A percentile compares a stretch with the other conserved stretches of the same genome.
These are phyloP conservation scores for Phaeotremella skinneri DNA, from an alignment of 768 basidiomycete species.

Conservation along the genomic window DNA sequence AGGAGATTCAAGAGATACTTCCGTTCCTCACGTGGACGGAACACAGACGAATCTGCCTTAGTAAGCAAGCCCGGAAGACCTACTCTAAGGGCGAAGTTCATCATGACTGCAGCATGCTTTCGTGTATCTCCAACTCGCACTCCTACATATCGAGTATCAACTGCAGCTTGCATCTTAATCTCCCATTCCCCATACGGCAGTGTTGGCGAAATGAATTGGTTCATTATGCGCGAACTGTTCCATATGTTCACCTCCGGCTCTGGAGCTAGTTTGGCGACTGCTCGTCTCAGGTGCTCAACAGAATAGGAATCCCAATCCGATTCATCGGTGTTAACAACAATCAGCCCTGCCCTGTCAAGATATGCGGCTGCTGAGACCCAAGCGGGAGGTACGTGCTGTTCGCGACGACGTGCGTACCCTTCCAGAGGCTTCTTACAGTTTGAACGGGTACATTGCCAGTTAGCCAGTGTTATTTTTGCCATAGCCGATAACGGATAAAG, in stretches of 20 bases:
- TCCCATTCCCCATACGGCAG: neutral
- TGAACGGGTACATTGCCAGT: constrained; percentile 10
- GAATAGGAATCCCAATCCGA: neutral
- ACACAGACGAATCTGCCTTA: neutral
- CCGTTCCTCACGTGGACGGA: neutral
- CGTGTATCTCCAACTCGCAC: neutral
- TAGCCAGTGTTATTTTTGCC: constrained; percentile 17
- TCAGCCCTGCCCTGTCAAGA: neutral
- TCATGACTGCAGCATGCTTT: neutral
- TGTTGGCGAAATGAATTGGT: neutral
- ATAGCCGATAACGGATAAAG: constrained; percentile 4
- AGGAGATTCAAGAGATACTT: neutral
- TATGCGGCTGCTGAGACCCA: constrained; percentile 7
- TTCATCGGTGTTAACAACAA: constrained; percentile 9
- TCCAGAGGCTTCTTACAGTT: constrained; percentile 2
- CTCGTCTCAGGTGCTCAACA: neutral
- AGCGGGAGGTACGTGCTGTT: neutral
- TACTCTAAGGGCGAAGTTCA: no score
- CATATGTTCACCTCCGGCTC: neutral
- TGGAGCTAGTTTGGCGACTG: no score
- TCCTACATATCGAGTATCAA: neutral
- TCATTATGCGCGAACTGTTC: neutral
- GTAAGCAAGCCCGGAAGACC: no score
- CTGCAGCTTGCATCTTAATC: neutral
- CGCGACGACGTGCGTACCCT: neutral